These are phyloP conservation scores for Hymenoscyphus fructigenus DNA, from an alignment of 2,329 filamentous ascomycete genomes.

Conservation along the genomic window DNA sequence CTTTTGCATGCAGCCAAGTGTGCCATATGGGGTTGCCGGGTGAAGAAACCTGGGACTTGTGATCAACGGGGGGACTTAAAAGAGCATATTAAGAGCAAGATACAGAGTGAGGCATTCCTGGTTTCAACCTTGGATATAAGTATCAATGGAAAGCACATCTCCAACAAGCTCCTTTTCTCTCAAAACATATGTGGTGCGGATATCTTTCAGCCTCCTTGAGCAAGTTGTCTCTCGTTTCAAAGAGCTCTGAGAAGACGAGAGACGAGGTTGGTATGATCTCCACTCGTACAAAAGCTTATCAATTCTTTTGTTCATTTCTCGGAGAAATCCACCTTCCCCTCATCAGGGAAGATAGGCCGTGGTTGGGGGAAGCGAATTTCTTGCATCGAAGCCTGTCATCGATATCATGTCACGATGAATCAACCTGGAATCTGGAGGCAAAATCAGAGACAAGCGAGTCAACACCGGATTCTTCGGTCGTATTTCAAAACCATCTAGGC, in stretches of 20 bases:
- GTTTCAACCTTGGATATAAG: not conserved
- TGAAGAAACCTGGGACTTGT: not conserved
- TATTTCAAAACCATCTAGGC: not conserved
- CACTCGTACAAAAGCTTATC: not conserved
- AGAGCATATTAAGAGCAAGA: constrained; percentile 11
- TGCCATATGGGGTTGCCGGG: not conserved
- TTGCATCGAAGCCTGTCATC: not conserved
- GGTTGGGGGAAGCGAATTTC: no score
- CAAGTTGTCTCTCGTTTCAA: constrained; percentile 8
- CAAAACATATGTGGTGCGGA: not conserved
- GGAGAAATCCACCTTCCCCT: not conserved
- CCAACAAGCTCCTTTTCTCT: not conserved
- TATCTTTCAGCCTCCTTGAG: not conserved
- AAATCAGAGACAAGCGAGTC: not conserved
- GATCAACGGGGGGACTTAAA: not conserved
- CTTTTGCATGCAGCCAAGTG: not conserved
- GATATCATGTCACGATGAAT: not conserved
- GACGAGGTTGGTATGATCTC: not conserved
- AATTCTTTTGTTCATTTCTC: not conserved
- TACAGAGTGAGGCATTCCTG: not conserved
- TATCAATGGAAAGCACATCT: not conserved
- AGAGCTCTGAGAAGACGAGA: not conserved
- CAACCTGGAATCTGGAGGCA: not conserved
- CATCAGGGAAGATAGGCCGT: no score
- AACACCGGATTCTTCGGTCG: not conserved